Evolutionary conservation across 2,329 filamentous ascomycete genomes (phyloP), one percentile per base, ranked within the genome.

Genomic region (Pseudogymnoascus sp.): DNA sequence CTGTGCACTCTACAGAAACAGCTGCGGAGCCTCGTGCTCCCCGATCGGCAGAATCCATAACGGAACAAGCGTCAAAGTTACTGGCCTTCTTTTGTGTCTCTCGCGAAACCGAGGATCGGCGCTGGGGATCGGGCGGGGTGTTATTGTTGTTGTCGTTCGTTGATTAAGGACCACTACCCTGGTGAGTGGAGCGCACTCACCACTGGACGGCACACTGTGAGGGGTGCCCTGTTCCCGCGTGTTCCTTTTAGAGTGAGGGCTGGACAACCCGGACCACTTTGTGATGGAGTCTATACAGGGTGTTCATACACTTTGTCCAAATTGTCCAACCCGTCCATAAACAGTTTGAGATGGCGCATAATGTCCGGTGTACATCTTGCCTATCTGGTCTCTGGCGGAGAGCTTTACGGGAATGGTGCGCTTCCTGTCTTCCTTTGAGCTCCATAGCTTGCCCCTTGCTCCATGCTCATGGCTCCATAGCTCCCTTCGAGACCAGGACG

Each of bases 381-480:
- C 44, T 55, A 33, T 55, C 44, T 55, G 27, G 44, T 55, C 44
- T 17, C 8, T 3, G 27, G 44, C 33, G 44, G 44, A 33, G 44
- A 33, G 27, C 44, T 17, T 31, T 27, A 55, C 21, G 29, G 44
- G 27, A 29, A 55, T 55, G 44, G 27, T 33, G 44, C 27, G 27
- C 27, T 33, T 33, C 29, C 27, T 15, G 44, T 55, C 44, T 51
- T 31, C 44, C 27, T 33, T 17, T 55, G 44, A 55, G 44, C 44
- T 55, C 44, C 44, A 55, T 55, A 55, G 44, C 44, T 33, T 55
- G 44, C 44, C 44, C 44, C 44, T 55, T 55, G 44, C 44, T 55
- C 44, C n/a, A 31, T 55, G 44, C 15, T 17, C 41, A 31, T 12
- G 31, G 8, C 44, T 55, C 27, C 44, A 55, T 33, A 55, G 44